Evolutionary conservation across 306 rosid genomes (phyloP).

Genomic region (Begonia peltatifolia): DNA sequence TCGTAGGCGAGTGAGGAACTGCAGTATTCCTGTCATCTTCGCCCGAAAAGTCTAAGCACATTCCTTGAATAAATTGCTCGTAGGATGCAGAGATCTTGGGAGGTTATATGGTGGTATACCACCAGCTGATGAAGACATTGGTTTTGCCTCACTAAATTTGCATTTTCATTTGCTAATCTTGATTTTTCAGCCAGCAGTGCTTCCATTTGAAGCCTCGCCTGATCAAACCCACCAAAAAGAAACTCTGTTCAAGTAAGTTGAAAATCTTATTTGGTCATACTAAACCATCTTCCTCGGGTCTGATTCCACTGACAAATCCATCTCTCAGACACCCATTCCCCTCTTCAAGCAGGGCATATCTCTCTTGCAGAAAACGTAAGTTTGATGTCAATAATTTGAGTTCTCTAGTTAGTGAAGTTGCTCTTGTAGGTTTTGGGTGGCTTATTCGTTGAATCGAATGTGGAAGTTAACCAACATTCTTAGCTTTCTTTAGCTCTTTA

Average conservation of each 20-base stretch:
- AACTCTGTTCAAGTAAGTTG: too few species aligned
- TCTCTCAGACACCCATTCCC: conserved; percentile 75
- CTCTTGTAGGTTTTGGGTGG: conserved; percentile 28
- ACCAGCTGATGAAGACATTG: conserved; percentile 91
- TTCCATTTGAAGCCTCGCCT: conserved; percentile 98
- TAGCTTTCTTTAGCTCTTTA: conserved; percentile 59
- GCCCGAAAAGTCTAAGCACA: conserved; percentile 68
- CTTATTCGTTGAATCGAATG: not conserved
- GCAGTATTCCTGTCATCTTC: conserved; percentile 1
- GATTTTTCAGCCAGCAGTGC: conserved; percentile 87
- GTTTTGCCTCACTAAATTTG: conserved; percentile 73
- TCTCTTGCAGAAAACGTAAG: conserved; percentile 66
- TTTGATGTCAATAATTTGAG: conserved; percentile 58
- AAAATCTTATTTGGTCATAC: conserved; percentile 16
- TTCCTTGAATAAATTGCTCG: conserved; percentile 57
- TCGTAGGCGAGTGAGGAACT: conserved; percentile 21
- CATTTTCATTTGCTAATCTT: conserved; percentile 75
- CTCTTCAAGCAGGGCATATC: conserved; percentile 63
- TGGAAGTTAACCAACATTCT: conserved; percentile 36
- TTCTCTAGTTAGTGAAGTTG: conserved; percentile 70
- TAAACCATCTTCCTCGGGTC: conserved; percentile 91
- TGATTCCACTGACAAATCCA: conserved; percentile 48
- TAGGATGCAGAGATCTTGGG: conserved; percentile 63
- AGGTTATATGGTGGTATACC: conserved; percentile 77
- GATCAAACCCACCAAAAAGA: conserved; percentile 2